phyloP scores from a whole-genome alignment of 176 grass and related monocot species.

The Cenchrus americanus region DNA sequence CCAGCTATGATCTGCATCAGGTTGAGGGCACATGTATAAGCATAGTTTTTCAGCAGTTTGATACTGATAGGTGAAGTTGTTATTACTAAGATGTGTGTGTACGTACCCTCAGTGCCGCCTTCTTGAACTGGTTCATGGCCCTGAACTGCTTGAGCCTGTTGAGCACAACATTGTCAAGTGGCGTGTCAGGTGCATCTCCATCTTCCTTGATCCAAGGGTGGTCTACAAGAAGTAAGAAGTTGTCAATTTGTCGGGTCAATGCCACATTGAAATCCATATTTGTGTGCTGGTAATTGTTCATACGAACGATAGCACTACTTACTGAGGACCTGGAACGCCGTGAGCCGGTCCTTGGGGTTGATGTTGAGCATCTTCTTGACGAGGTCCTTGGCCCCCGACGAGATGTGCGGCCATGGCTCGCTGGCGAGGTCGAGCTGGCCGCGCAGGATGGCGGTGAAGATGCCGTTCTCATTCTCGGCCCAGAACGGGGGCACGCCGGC shows the following conservation, averaged over 20 bases:
- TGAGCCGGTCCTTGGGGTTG: conserved; percentile 74
- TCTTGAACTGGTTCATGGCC: conserved; percentile 96
- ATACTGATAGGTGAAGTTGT: not conserved
- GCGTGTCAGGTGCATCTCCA: conserved; percentile 76
- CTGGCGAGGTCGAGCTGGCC: conserved; percentile 61
- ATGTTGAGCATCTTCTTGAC: conserved; percentile 73
- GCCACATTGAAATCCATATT: not conserved
- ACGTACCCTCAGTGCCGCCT: conserved; percentile 72
- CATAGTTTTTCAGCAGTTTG: not conserved
- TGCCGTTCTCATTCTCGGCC: conserved; percentile 76
- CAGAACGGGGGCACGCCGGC: conserved; percentile 78
- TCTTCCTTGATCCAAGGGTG: conserved; percentile 98
- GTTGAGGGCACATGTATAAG: not conserved
- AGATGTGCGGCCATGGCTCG: conserved; percentile 77
- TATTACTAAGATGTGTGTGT: too few species aligned
- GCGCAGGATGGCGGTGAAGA: conserved; percentile 76
- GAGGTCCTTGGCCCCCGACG: conserved; percentile 66
- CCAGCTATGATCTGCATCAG: conserved; percentile 69
- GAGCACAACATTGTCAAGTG: conserved; percentile 80
- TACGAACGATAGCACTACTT: conserved; percentile 14
- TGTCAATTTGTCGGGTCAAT: not conserved
- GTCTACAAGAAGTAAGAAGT: conserved; percentile 42
- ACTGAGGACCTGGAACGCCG: conserved; percentile 80
- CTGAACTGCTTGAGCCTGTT: conserved; percentile 81
- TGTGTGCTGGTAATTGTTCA: not conserved